Percentiles rank a stretch among this genome's conserved stretches.
These are phyloP conservation scores for Porogramme epimiltina DNA, from an alignment of 1,284 basidiomycete species.

Conservation along the genomic window DNA sequence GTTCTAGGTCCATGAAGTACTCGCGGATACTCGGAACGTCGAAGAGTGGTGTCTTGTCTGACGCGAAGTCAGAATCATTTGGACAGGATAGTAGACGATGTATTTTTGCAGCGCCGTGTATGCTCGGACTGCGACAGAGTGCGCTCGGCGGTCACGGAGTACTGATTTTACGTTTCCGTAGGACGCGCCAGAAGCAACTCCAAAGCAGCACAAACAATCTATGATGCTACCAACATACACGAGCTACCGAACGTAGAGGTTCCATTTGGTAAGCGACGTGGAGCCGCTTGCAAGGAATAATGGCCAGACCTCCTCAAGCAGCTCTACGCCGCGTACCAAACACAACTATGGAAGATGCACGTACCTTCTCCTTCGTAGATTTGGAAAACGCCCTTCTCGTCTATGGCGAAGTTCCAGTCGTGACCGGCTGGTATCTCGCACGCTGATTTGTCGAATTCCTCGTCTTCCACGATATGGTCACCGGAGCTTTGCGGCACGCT, in stretches of 20 bases:
- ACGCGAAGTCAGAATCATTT: neutral
- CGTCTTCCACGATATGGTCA: conserved; percentile 36
- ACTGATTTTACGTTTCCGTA: neutral
- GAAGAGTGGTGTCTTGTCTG: conserved; percentile 61
- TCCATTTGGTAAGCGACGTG: too few relatives aligned
- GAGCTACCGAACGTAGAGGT: neutral
- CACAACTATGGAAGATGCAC: neutral
- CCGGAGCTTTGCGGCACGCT: conserved; percentile 47
- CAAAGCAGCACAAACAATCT: neutral
- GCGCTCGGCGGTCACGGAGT: neutral
- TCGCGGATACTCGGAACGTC: conserved; percentile 87
- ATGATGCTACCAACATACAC: conserved; percentile 1
- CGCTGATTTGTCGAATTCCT: conserved; percentile 68
- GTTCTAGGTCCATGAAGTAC: conserved; percentile 97
- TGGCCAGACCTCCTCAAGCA: too few relatives aligned
- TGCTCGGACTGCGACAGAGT: neutral
- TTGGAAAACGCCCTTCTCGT: conserved; percentile 87
- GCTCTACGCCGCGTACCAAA: neutral
- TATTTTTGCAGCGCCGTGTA: neutral
- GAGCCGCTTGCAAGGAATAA: too few relatives aligned
- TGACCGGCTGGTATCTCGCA: conserved; percentile 68
- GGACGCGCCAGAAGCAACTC: neutral
- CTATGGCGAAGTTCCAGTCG: conserved; percentile 69
- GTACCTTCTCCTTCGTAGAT: conserved; percentile 62
- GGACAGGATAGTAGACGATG: neutral